Evolutionary conservation across 148 eudicot species (phyloP).

Genomic region (Limonium bicolor): DNA sequence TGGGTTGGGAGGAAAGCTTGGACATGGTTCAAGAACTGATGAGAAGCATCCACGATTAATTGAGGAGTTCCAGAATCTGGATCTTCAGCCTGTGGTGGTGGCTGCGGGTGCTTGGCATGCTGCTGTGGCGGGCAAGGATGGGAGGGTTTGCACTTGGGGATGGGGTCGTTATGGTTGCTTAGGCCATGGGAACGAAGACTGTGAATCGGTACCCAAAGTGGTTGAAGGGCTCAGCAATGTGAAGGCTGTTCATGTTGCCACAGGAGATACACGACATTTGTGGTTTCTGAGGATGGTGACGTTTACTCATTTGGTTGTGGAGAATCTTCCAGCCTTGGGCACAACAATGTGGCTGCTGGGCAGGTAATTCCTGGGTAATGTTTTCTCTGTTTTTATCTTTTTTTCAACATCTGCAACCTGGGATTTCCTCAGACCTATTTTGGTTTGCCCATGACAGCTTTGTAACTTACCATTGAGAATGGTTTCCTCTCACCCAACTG

Average conservation of each 20-base stretch:
- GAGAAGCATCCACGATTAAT: constrained; percentile 78
- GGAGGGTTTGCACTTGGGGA: constrained; percentile 98
- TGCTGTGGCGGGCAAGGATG: constrained; percentile 85
- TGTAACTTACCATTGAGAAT: too few species aligned
- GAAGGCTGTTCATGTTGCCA: constrained; percentile 87
- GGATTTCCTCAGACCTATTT: too few species aligned
- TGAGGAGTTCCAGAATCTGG: constrained; percentile 56
- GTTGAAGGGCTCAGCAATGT: constrained; percentile 54
- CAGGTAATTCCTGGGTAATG: too few species aligned
- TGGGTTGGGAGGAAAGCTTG: constrained; percentile 96
- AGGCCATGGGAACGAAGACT: constrained; percentile 96
- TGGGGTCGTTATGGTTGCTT: constrained; percentile 97
- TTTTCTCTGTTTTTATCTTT: too few species aligned
- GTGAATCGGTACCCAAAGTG: constrained; percentile 78
- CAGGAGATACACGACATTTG: constrained; percentile 96
- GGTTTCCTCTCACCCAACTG: too few species aligned
- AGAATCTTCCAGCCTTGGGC: constrained; percentile 92
- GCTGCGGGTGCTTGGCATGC: constrained; percentile 99
- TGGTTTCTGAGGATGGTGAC: constrained; percentile 66
- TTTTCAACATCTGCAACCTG: too few species aligned
- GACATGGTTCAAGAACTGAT: constrained; percentile 69
- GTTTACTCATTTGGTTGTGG: constrained; percentile 96
- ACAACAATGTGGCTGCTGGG: constrained; percentile 35
- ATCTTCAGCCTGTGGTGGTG: constrained; percentile 67
- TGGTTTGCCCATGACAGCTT: too few species aligned